Base-by-base conservation (phyloP, 352 stramenopile species). In the Phytophthora tubulina region DNA sequence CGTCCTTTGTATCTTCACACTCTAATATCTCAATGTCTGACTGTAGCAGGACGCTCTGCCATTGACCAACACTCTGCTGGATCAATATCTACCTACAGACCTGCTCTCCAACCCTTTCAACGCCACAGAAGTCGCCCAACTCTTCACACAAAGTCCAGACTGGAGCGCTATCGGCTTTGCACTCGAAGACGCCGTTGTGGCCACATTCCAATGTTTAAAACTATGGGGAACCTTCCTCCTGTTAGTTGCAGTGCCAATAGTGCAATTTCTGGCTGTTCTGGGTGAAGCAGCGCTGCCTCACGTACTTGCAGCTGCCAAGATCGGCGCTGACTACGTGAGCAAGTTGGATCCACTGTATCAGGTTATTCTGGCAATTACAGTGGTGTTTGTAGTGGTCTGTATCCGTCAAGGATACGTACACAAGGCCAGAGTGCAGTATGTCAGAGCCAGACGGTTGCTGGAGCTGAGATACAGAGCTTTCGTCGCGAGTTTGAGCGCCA, bases 331-430 rank as follows among this genome's bases (percentile, higher is more conserved):
- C 46, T 79, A 81, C 31, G 70, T 94, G 14, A 72, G 63, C 38
- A 63, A 80, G 56, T 78, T 96, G 58, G 83, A 94, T n/a, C 86
- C 85, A 0, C 63, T 87, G 14, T 67, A 91, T 52, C 87, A 96
- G 58, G 75, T 74, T 9, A 55, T 71, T 21, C 36, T 92, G 32
- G 78, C 67, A 8, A 8, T 77, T 17, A 53, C 66, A 8, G 15
- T 59, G 2, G 27, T 90, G 0, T 57, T 92, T 9, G 50, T 80
- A 27, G 49, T 67, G 36, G 63, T 96, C 13, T 88, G 84, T 54
- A 79, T 90, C 38, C 87, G 86, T 11, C 76, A 82, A 30, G 88
- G 89, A 11, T 96, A 94, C 71, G 79, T 95, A 13, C 74, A 82
- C 39, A 86, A 80, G 35, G 82, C 70, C 7, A 70, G 85, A 14